Percentiles rank a stretch among this genome's conserved stretches.
These are phyloP conservation scores for Panellus pusillus DNA, from an alignment of 768 basidiomycete species.

Conservation along the genomic window DNA sequence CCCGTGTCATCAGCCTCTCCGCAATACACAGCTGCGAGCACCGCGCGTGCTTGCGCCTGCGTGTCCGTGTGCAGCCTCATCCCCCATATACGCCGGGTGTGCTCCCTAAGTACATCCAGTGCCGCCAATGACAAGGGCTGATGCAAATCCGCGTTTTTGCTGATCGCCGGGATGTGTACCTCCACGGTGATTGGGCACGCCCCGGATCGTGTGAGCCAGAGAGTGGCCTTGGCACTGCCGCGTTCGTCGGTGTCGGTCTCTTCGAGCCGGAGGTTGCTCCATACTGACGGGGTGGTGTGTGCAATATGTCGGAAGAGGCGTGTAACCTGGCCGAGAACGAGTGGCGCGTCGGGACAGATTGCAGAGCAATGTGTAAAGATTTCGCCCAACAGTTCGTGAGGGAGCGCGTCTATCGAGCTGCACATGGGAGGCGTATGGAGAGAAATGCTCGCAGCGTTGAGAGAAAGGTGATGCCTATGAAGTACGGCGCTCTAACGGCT, in stretches of 20 bases:
- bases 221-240: slow-evolving; percentile 25
- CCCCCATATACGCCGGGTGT: slow-evolving; percentile 21
- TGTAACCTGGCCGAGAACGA: slow-evolving; percentile 33
- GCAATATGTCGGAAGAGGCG: slow-evolving; percentile 29
- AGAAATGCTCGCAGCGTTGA: neutral
- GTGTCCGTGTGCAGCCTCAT: slow-evolving; percentile 22
- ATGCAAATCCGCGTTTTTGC: neutral
- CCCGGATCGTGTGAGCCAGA: slow-evolving; percentile 32
- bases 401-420: slow-evolving; percentile 18
- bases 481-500: neutral
- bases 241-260: slow-evolving; percentile 9
- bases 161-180: slow-evolving; percentile 16
- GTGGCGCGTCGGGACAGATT: slow-evolving; percentile 31
- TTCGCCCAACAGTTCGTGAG: slow-evolving; percentile 37
- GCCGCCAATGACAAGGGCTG: neutral
- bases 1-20: neutral
- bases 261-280: slow-evolving; percentile 30
- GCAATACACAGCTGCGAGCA: slow-evolving; percentile 23
- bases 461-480: neutral
- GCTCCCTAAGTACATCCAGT: neutral
- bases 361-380: slow-evolving; percentile 31
- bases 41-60: slow-evolving; percentile 22
- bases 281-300: slow-evolving; percentile 30
- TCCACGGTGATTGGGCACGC: slow-evolving; percentile 26
- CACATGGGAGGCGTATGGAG: neutral